Evolutionary conservation across 2,329 filamentous ascomycete genomes (phyloP).

Genomic region (Xylariaceae sp.): DNA sequence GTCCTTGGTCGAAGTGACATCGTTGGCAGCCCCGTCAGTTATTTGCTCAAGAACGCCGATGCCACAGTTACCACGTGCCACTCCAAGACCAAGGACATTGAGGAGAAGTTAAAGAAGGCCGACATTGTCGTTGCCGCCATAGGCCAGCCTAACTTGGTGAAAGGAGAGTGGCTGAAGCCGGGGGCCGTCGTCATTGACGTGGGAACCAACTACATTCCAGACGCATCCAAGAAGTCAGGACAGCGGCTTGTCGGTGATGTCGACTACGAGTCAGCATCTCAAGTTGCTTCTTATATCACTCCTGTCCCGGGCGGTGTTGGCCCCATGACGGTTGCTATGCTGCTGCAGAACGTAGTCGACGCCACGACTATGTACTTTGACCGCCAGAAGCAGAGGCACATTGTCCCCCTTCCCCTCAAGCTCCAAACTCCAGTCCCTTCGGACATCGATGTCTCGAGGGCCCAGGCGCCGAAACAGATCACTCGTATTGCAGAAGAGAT

Average conservation of each 20-base stretch:
- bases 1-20: slow-evolving; percentile 96
- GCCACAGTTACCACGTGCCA: slow-evolving; percentile 97
- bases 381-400: slow-evolving; percentile 78
- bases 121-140: slow-evolving; percentile 94
- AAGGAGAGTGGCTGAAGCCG: slow-evolving; percentile 94
- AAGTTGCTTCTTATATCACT: slow-evolving; percentile 92
- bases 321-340: slow-evolving; percentile 98
- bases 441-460: slow-evolving; percentile 89
- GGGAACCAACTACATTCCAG: slow-evolving; percentile 93
- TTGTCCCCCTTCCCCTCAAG: slow-evolving; percentile 84
- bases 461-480: slow-evolving; percentile 91
- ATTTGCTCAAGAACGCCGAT: slow-evolving; percentile 92
- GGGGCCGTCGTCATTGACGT: slow-evolving; percentile 97
- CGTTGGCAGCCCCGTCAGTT: slow-evolving; percentile 95
- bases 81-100: slow-evolving; percentile 79
- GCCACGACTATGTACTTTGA: slow-evolving; percentile 84
- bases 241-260: slow-evolving; percentile 94
- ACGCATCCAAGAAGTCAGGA: slow-evolving; percentile 89
- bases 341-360: slow-evolving; percentile 93
- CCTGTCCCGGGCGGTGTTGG: slow-evolving; percentile 96
- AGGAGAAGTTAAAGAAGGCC: slow-evolving; percentile 78
- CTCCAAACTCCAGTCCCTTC: slow-evolving; percentile 85
- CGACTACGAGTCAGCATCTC: slow-evolving; percentile 81
- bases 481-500: slow-evolving; percentile 83
- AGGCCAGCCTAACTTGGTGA: slow-evolving; percentile 84